phyloP scores from a whole-genome alignment of 805 yeast species.

The Candida bentonensis region DNA sequence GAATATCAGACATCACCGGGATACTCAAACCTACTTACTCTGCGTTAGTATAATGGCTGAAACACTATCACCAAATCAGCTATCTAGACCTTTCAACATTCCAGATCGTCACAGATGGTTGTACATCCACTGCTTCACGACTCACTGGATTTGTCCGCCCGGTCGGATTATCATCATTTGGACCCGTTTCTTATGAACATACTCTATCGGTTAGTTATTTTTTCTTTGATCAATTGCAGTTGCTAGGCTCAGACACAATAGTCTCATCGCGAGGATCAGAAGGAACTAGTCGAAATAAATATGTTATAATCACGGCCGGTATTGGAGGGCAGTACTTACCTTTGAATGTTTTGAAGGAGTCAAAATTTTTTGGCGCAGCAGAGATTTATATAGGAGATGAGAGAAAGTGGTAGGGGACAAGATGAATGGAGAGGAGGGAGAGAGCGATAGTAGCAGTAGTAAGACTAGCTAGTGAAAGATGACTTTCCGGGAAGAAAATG shows the following conservation, averaged over 20 bases:
- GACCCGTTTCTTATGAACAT: neutral
- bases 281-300: conserved; percentile 1
- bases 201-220: neutral
- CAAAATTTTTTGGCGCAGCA: neutral
- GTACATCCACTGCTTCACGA: neutral
- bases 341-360: neutral
- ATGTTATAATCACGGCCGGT: neutral
- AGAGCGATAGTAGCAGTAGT: too few relatives aligned
- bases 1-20: conserved; percentile 1
- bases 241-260: too few relatives aligned
- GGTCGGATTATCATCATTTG: neutral
- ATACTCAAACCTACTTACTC: neutral
- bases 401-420: too few relatives aligned
- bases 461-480: too few relatives aligned
- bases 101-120: neutral
- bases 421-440: too few relatives aligned
- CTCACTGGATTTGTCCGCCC: neutral
- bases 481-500: too few relatives aligned
- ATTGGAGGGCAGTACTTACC: neutral
- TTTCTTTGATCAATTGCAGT: too few relatives aligned
- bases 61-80: neutral
- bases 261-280: neutral
- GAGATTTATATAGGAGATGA: too few relatives aligned
- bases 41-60: neutral
- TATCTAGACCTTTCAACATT: conserved; percentile 1